Conservation (phyloP, 768 basidiomycete species). For the Multifurca ochricompacta region DNA sequence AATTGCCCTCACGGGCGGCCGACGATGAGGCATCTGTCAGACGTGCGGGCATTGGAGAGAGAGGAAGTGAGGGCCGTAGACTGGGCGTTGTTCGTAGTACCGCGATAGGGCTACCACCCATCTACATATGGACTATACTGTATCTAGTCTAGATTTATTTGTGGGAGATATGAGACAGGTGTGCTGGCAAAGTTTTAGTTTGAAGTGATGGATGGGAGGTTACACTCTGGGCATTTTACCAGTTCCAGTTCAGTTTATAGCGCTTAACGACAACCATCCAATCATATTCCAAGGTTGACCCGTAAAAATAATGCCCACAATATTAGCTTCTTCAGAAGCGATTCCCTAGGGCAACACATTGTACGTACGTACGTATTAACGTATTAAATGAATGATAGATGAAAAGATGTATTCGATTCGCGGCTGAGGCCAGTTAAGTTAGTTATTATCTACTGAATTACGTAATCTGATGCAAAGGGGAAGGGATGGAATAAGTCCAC, state of each 20-base stretch:
- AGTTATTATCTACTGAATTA: background rate
- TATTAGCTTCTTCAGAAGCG: too few species aligned
- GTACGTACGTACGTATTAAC: too few species aligned
- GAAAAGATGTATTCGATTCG: too few species aligned
- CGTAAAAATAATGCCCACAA: too few species aligned
- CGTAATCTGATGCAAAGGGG: background rate
- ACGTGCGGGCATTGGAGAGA: constrained; percentile 1
- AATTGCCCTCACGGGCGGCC: constrained; percentile 31
- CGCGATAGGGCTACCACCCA: background rate
- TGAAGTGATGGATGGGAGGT: background rate
- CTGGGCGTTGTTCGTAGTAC: background rate
- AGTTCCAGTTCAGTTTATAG: too few species aligned
- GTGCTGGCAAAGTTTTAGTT: too few species aligned
- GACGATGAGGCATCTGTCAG: constrained; percentile 27
- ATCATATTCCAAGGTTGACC: too few species aligned
- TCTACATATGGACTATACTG: background rate
- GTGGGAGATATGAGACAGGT: background rate
- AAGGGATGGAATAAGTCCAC: background rate
- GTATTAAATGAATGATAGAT: too few species aligned
- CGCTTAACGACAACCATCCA: too few species aligned
- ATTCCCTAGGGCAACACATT: too few species aligned
- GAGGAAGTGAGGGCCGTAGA: constrained; percentile 1
- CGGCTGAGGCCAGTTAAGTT: too few species aligned
- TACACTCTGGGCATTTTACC: too few species aligned
- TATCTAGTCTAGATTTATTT: background rate